A percentile compares a stretch with the other conserved stretches of the same genome.
Evolutionary conservation across 352 stramenopile species (phyloP).

Genomic region (Globisporangium middletonii): DNA sequence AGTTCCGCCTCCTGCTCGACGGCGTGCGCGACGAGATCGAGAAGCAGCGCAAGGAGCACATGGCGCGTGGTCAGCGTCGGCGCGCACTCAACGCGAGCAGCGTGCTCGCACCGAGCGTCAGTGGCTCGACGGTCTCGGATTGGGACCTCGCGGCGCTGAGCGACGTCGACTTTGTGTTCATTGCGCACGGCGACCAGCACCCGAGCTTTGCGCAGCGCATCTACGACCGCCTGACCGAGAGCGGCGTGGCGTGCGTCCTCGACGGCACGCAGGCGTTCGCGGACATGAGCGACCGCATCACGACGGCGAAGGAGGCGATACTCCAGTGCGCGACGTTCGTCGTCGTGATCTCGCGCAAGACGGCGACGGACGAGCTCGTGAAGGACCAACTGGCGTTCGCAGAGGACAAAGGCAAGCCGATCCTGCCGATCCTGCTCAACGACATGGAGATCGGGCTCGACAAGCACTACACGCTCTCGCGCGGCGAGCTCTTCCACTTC

Average conservation of each 20-base stretch:
- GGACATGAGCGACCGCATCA: conserved; percentile 62
- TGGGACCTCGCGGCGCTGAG: conserved; percentile 24
- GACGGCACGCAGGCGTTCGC: conserved; percentile 37
- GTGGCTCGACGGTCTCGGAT: conserved; percentile 24
- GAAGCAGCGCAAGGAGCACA: conserved; percentile 49
- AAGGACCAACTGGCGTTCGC: conserved; percentile 78
- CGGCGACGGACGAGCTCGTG: conserved; percentile 61
- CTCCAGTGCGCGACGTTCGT: conserved; percentile 71
- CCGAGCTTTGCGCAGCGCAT: conserved; percentile 18
- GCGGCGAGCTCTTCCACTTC: conserved; percentile 70
- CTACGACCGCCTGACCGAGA: conserved; percentile 49
- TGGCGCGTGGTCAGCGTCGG: neutral
- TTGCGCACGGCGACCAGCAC: conserved; percentile 69
- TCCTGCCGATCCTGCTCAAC: conserved; percentile 75
- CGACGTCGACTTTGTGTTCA: conserved; percentile 48
- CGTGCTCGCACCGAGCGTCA: conserved; percentile 7
- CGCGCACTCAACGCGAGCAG: neutral
- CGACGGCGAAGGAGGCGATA: conserved; percentile 70
- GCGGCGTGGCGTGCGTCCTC: conserved; percentile 40
- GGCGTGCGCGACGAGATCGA: conserved; percentile 80
- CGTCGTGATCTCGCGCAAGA: conserved; percentile 65
- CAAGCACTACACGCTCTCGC: conserved; percentile 75
- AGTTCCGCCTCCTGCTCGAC: conserved; percentile 76
- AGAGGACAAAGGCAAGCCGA: conserved; percentile 66
- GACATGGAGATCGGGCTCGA: conserved; percentile 65